Evolutionary conservation across 176 grass and related monocot species (phyloP).

Genomic region (Rhynchospora tenuis): DNA sequence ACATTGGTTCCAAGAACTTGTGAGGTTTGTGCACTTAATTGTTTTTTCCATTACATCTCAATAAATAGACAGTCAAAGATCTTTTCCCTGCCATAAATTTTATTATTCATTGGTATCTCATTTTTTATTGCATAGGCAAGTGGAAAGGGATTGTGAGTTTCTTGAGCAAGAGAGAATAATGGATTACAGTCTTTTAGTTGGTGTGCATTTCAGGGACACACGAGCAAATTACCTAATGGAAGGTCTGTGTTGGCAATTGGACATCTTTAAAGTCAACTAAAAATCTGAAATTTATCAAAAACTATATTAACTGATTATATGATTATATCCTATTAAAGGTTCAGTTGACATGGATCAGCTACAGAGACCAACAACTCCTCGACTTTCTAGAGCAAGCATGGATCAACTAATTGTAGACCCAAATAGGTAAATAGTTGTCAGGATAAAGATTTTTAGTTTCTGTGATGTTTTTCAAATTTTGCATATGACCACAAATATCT

Average conservation of each 20-base stretch:
- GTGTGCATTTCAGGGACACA: conserved; percentile 80
- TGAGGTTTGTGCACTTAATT: conserved; percentile 47
- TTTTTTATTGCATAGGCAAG: conserved; percentile 62
- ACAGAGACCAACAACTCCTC: conserved; percentile 42
- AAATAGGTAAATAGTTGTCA: conserved; percentile 49
- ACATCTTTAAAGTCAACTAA: conserved; percentile 5
- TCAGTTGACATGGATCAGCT: conserved; percentile 49
- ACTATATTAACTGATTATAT: conserved; percentile 23
- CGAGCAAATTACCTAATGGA: conserved; percentile 27
- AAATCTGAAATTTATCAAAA: background rate
- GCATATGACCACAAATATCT: background rate
- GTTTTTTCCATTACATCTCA: background rate
- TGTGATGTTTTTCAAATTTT: conserved; percentile 8
- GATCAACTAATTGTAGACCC: conserved; percentile 73
- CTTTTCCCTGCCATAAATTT: background rate
- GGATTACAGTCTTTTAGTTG: conserved; percentile 94
- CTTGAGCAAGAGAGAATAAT: conserved; percentile 87
- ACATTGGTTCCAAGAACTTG: conserved; percentile 71
- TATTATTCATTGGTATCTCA: conserved; percentile 16
- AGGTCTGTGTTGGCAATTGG: conserved; percentile 27
- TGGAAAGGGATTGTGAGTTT: conserved; percentile 77
- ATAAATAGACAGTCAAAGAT: background rate
- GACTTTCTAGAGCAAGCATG: conserved; percentile 63
- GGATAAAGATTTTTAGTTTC: background rate
- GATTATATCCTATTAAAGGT: conserved; percentile 42